These are phyloP conservation scores for Rhizopogon vulgaris DNA, from an alignment of 768 basidiomycete genomes.

Conservation along the genomic window DNA sequence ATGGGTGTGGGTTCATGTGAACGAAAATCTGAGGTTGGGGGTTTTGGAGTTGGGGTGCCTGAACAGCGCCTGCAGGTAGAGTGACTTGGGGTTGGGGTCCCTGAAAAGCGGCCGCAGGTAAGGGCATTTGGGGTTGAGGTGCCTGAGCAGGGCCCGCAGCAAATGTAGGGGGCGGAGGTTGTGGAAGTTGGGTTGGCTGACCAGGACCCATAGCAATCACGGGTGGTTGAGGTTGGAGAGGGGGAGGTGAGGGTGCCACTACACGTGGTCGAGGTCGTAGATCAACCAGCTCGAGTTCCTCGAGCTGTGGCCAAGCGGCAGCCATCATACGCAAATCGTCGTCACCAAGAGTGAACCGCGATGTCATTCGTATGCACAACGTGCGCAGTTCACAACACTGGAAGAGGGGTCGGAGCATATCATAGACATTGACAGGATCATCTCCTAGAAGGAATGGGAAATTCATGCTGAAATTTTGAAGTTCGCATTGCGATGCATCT, in stretches of 20 bases:
- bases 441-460: neutral
- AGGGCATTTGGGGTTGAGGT: neutral
- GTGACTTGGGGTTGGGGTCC: neutral
- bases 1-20: neutral
- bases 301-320: neutral
- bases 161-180: neutral
- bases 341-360: neutral
- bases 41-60: neutral
- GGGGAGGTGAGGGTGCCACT: too few relatives aligned
- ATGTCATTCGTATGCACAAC: neutral
- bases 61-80: neutral
- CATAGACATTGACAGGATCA: neutral
- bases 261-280: neutral
- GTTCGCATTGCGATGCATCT: neutral
- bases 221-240: too few relatives aligned
- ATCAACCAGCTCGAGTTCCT: neutral
- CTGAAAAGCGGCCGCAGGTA: neutral
- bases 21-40: neutral
- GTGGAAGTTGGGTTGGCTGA: neutral
- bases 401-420: neutral
- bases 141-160: neutral
- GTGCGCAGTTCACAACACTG: neutral
- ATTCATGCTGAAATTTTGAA: neutral
- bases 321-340: neutral
- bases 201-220: too few relatives aligned